phyloP scores from a whole-genome alignment of 805 yeast species.

The Kuraishia molischiana region DNA sequence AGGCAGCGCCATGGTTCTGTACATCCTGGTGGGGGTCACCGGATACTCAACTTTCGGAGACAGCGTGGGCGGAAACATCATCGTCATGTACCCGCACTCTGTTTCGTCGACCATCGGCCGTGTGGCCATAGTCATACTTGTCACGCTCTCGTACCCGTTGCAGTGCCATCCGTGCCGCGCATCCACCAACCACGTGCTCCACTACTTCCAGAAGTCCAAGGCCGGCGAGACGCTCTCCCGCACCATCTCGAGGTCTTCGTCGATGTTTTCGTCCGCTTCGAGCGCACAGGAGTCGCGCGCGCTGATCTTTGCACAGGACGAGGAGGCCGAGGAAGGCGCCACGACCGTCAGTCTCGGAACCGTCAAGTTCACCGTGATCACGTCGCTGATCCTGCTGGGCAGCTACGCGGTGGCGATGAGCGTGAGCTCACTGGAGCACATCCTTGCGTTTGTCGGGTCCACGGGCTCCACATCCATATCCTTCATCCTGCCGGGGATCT shows the following conservation, averaged over 20 bases:
- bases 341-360: conserved; percentile 10
- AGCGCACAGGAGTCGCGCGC: conserved; percentile 1
- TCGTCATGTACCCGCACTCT: conserved; percentile 62
- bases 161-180: conserved; percentile 89
- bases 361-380: conserved; percentile 26
- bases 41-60: conserved; percentile 89
- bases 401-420: conserved; percentile 59
- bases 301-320: conserved; percentile 2
- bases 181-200: conserved; percentile 64
- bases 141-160: conserved; percentile 76
- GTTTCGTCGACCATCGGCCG: conserved; percentile 69
- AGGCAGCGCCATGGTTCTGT: conserved; percentile 48
- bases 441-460: conserved; percentile 82
- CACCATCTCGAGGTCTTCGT: background rate
- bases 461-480: conserved; percentile 91
- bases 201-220: conserved; percentile 27
- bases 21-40: conserved; percentile 62
- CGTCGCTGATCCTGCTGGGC: conserved; percentile 32
- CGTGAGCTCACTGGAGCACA: conserved; percentile 68
- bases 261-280: background rate
- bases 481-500: conserved; percentile 81
- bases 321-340: conserved; percentile 9
- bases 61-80: conserved; percentile 67
- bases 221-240: conserved; percentile 7
- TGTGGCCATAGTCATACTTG: conserved; percentile 70